Evolutionary conservation across 2,329 filamentous ascomycete species (phyloP), one percentile per base, ranked within the genome.

Genomic region (Delphinella strobiligena): DNA sequence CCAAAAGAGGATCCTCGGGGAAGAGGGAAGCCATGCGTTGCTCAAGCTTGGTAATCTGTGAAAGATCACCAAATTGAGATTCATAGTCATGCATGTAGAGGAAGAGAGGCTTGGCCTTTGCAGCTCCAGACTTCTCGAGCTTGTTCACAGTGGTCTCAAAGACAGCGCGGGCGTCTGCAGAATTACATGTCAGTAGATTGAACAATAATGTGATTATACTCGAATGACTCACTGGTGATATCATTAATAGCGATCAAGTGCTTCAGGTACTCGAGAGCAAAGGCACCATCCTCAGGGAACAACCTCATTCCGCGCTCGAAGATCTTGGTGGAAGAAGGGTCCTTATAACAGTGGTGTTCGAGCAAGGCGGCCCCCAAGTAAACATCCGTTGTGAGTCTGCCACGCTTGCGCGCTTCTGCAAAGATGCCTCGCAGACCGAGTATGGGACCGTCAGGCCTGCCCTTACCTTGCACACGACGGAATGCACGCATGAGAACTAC

Each of bases 291-390:
- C 36, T 93, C 85, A 0, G 89, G 89, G 55, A 96, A 98, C 10
- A 98, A 69, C 54, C 86, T 91, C 47, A 89, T 79, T 15, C 91
- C 91, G 34, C 89, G 82, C 57, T 98, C 91, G 49, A 96, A 93
- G 44, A 98, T 96, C 63, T 91, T 95, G 32, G 82, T 84, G 1
- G 88, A 89, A 1, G 91, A 85, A 1, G 80, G 75, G 52, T 96
- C 91, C 54, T 93, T 91, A 61, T 98, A 98, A 49, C 93, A 93
- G 51, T 93, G 80, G 56, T 91, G 89, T 59, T 98, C 91, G 54
- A 98, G 83, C 43, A 93, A 70, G 12, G 93, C 91, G 49, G 86
- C 86, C 1, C 87, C 87, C 39, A 95, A 83, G 55, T 98, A 98
- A 4, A 95, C 85, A 56, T 96, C 91, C 51, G 86, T 93, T 5